Evolutionary conservation across 2,329 filamentous ascomycete species (phyloP).

Genomic region (Zalaria obscura): DNA sequence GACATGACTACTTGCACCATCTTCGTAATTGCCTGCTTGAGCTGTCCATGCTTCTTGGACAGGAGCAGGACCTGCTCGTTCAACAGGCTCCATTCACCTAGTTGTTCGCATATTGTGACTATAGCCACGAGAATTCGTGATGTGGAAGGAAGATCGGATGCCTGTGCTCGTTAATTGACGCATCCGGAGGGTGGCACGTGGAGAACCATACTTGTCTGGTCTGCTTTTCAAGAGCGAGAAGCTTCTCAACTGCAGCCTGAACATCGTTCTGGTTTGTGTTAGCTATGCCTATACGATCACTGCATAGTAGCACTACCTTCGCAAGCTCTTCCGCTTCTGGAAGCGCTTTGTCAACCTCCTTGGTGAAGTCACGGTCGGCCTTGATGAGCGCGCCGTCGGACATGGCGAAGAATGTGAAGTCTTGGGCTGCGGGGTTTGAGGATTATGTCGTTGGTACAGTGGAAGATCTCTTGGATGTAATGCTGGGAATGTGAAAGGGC

Average conservation of each 20-base stretch:
- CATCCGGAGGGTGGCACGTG: background rate
- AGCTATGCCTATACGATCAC: slow-evolving; percentile 4
- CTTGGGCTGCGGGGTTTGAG: background rate
- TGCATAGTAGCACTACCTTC: slow-evolving; percentile 40
- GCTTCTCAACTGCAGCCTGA: slow-evolving; percentile 82
- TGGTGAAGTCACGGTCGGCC: slow-evolving; percentile 97
- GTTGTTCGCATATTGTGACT: slow-evolving; percentile 86
- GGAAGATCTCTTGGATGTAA: background rate
- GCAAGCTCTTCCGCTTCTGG: slow-evolving; percentile 83
- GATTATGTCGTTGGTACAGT: background rate
- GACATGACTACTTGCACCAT: slow-evolving; percentile 96
- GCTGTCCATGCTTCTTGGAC: slow-evolving; percentile 99
- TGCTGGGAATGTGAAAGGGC: too few relatives aligned
- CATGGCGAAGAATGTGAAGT: slow-evolving; percentile 36
- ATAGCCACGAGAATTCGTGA: slow-evolving; percentile 77
- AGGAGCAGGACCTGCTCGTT: slow-evolving; percentile 93
- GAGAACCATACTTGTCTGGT: slow-evolving; percentile 63
- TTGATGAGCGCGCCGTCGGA: slow-evolving; percentile 67
- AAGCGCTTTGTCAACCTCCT: slow-evolving; percentile 85
- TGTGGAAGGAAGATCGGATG: slow-evolving; percentile 90
- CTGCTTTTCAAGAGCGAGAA: slow-evolving; percentile 85
- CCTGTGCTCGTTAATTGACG: slow-evolving; percentile 34
- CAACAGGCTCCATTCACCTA: slow-evolving; percentile 82
- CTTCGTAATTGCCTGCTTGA: slow-evolving; percentile 96
- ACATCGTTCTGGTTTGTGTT: slow-evolving; percentile 50